Evolutionary conservation across 1,284 basidiomycete species (phyloP).

Genomic region (Austroboletus olivaceoglutinosus): DNA sequence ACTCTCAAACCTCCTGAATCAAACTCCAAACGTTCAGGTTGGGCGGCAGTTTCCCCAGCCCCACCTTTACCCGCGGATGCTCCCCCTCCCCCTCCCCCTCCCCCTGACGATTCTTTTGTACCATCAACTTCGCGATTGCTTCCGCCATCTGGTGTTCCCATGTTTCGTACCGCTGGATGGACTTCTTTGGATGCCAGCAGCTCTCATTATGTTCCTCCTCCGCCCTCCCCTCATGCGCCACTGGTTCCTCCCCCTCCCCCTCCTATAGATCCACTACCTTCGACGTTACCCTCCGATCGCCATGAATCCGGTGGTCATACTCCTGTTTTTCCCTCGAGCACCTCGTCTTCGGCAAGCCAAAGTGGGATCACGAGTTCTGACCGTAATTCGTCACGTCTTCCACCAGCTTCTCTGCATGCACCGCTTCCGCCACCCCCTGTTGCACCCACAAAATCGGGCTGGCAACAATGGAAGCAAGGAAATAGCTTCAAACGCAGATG

Average conservation of each 20-base stretch:
- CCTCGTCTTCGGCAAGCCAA: neutral
- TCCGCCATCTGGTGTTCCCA: constrained; percentile 31
- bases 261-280: constrained; percentile 10
- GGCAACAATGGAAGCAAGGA: constrained; percentile 35
- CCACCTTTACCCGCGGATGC: constrained; percentile 20
- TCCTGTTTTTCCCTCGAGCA: neutral
- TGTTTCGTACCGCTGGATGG: constrained; percentile 59
- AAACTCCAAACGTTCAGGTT: constrained; percentile 10
- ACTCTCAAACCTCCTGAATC: constrained; percentile 12
- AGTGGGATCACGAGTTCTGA: neutral
- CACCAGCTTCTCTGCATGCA: constrained; percentile 9
- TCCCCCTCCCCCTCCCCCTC: constrained; percentile 20
- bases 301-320: constrained; percentile 9
- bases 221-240: constrained; percentile 22
- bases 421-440: constrained; percentile 16
- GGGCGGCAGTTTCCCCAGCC: constrained; percentile 16
- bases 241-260: constrained; percentile 29
- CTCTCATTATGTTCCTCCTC: constrained; percentile 22
- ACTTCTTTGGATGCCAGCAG: constrained; percentile 52
- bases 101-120: constrained; percentile 14
- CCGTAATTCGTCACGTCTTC: neutral
- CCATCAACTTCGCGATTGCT: constrained; percentile 14
- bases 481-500: constrained; percentile 12
- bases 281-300: constrained; percentile 14
- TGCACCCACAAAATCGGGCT: constrained; percentile 27